Evolutionary conservation across 192 early-diverging fungal species (phyloP), one percentile per base, ranked within the genome.

Genomic region (Geosiphon pyriformis): DNA sequence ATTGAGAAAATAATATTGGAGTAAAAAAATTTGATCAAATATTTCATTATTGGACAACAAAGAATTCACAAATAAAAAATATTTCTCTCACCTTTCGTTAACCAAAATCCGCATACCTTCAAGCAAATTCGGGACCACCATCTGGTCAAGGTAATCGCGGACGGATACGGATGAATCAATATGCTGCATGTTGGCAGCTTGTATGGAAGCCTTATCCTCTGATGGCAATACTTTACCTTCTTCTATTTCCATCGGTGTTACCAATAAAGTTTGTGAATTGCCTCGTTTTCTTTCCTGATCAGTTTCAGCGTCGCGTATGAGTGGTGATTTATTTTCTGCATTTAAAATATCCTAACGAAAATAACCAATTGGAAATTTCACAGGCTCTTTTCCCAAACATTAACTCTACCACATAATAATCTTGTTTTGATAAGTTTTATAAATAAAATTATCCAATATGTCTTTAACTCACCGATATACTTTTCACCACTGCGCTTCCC

Each of bases 71-170:
- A n/a, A n/a, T n/a, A n/a, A n/a, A n/a, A n/a, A n/a, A n/a, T n/a
- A n/a, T n/a, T n/a, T n/a, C 27, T 1, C 20, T 50, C 70, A 80
- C 79, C 78, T 53, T 61, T 80, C 78, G 42, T 48, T 67, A 33
- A 69, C 68, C 27, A 80, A 35, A 59, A 71, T 46, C 26, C 73
- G 73, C 69, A 80, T 69, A 10, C 79, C 79, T 30, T 81, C 68
- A 31, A 80, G 53, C 30, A 80, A 59, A 29, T 56, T 73, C 35
- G 78, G 75, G 1, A 80, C 78, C 8, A 80, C 78, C 20, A 78
- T 76, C 8, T 77, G 65, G 54, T 80, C 75, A 2, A 80, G 63
- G 46, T 79, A 80, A 18, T 70, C 65, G 25, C 78, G 59, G 4
- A 75, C 59, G 11, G 78, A 62, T 29, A 47, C 49, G 0, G 33